Evolutionary conservation across 1,284 basidiomycete species (phyloP).

Genomic region (Ustilago tritici): DNA sequence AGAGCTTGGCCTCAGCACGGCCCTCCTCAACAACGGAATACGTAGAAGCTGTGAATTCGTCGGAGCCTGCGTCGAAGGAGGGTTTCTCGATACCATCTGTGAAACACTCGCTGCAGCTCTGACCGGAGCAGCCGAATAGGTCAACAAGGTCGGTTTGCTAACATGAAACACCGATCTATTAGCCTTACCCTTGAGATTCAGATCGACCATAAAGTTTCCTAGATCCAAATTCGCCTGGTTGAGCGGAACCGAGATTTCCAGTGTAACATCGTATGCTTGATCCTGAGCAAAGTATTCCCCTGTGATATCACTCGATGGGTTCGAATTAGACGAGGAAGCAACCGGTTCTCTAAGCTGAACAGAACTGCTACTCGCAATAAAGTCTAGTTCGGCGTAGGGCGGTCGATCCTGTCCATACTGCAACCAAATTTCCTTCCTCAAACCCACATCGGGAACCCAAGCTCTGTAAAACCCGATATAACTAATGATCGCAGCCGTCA

Average conservation of each 20-base stretch:
- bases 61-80: constrained; percentile 18
- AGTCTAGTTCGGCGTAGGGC: constrained; percentile 44
- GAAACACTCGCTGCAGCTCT: constrained; percentile 42
- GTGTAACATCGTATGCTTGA: constrained; percentile 65
- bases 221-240: constrained; percentile 63
- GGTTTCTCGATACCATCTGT: constrained; percentile 49
- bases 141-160: constrained; percentile 49
- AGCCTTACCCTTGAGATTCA: constrained; percentile 49
- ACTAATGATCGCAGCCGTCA: constrained; percentile 58
- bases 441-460: constrained; percentile 65
- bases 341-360: constrained; percentile 23
- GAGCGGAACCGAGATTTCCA: constrained; percentile 64
- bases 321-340: constrained; percentile 31
- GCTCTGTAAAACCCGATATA: constrained; percentile 67
- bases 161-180: constrained; percentile 38
- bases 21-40: constrained; percentile 54
- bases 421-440: constrained; percentile 61
- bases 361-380: constrained; percentile 13
- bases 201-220: constrained; percentile 66
- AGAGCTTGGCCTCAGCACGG: constrained; percentile 48
- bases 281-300: constrained; percentile 59
- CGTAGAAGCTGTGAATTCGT: constrained; percentile 54
- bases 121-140: constrained; percentile 44
- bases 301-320: constrained; percentile 20
- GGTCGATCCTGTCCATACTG: constrained; percentile 55